Evolutionary conservation across 177 flowering plant species (phyloP).

Genomic region (Vitis hybrid): DNA sequence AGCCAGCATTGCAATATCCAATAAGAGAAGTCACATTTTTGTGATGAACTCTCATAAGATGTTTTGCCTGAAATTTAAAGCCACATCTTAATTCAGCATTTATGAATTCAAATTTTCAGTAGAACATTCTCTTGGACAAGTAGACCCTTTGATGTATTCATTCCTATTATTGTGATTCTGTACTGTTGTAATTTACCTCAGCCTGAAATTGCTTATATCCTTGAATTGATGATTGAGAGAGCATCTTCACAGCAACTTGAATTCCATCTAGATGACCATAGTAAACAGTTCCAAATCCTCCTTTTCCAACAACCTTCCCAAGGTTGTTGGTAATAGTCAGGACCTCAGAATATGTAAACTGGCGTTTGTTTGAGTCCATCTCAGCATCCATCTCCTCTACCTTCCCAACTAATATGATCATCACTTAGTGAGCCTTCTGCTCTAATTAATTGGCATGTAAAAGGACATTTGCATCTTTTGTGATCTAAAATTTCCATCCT

Average conservation of each 20-base stretch:
- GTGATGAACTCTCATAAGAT: slow-evolving; percentile 22
- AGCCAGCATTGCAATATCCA: slow-evolving; percentile 26
- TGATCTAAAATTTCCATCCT: too few species aligned
- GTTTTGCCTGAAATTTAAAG: slow-evolving; percentile 10
- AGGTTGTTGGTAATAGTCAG: slow-evolving; percentile 17
- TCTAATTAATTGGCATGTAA: too few species aligned
- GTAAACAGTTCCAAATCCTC: slow-evolving; percentile 28
- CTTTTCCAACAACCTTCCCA: slow-evolving; percentile 17
- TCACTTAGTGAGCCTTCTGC: too few species aligned
- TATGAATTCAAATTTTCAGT: too few species aligned
- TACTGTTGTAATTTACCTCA: slow-evolving; percentile 2
- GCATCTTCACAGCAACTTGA: slow-evolving; percentile 24
- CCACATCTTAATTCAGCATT: too few species aligned
- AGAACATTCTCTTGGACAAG: too few species aligned
- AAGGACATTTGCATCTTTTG: too few species aligned
- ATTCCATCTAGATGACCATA: slow-evolving; percentile 18
- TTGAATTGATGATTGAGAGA: slow-evolving; percentile 12
- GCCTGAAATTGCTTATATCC: slow-evolving; percentile 15
- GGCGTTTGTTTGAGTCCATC: slow-evolving; percentile 2
- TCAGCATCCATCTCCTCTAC: too few species aligned
- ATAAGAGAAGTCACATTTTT: slow-evolving; percentile 21
- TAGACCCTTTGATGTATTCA: too few species aligned
- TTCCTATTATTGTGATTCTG: background rate
- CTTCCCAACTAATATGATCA: too few species aligned
- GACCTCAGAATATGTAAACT: slow-evolving; percentile 10